phyloP scores from a whole-genome alignment of 176 grass and related monocot genomes.

The Puccinellia tenuiflora region DNA sequence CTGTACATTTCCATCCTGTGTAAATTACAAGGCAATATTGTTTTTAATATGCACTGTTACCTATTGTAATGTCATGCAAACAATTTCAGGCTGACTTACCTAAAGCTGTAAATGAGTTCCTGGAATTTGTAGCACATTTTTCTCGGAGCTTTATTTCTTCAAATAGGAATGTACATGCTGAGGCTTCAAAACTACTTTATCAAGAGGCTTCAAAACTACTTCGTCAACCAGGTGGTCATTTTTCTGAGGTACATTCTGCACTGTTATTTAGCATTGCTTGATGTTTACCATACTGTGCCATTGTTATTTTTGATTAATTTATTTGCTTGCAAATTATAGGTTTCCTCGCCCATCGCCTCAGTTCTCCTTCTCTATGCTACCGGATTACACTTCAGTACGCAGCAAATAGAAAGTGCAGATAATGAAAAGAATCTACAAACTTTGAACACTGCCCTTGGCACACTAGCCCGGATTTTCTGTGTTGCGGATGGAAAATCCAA shows the following conservation, averaged over 20 bases:
- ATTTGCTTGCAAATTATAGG: conserved; percentile 34
- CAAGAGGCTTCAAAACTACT: conserved; percentile 43
- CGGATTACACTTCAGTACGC: conserved; percentile 42
- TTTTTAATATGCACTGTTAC: background rate
- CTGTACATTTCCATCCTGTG: background rate
- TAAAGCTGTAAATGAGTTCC: conserved; percentile 38
- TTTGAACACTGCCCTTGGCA: conserved; percentile 30
- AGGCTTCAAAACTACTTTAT: conserved; percentile 47
- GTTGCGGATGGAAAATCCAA: background rate
- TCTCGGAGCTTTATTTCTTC: conserved; percentile 46
- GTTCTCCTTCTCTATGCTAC: conserved; percentile 63
- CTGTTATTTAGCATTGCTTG: conserved; percentile 22
- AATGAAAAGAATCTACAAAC: conserved; percentile 32
- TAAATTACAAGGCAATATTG: background rate
- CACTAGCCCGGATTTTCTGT: conserved; percentile 31
- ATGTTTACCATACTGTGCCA: conserved; percentile 11
- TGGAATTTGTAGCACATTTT: conserved; percentile 55
- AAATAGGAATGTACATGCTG: conserved; percentile 30
- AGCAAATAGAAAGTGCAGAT: conserved; percentile 35
- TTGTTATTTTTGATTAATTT: conserved; percentile 14
- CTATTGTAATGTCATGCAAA: background rate
- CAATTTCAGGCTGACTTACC: conserved; percentile 34
- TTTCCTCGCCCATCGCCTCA: conserved; percentile 38
- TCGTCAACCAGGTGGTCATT: conserved; percentile 37
- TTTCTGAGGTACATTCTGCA: conserved; percentile 56